phyloP scores from a whole-genome alignment of 345 rosid species.

The Gossypium anomalum region DNA sequence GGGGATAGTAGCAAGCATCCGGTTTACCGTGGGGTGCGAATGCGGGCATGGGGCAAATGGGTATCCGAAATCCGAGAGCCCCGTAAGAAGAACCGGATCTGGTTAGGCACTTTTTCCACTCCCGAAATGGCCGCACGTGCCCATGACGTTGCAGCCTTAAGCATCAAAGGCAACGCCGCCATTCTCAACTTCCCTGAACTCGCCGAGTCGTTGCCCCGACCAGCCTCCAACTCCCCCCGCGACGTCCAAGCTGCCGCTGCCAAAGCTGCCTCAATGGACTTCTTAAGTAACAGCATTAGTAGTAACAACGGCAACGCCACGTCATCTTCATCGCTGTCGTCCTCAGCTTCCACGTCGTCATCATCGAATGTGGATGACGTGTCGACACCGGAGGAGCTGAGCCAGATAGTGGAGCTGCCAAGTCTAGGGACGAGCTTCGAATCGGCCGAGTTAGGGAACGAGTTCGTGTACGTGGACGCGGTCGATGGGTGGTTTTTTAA shows the following conservation, averaged over 20 bases:
- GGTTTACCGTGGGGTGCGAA: constrained; percentile 54
- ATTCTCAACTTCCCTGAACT: constrained; percentile 54
- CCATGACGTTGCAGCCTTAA: constrained; percentile 55
- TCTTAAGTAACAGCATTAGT: not conserved
- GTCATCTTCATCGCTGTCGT: not conserved
- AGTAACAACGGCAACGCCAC: not conserved
- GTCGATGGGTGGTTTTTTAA: constrained; percentile 31
- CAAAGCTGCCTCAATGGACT: constrained; percentile 45
- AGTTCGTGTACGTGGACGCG: constrained; percentile 59
- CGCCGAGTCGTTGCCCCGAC: constrained; percentile 40
- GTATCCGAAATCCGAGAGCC: constrained; percentile 69
- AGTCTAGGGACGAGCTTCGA: constrained; percentile 51
- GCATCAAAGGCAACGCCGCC: constrained; percentile 48
- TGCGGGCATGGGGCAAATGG: constrained; percentile 65
- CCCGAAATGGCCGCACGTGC: constrained; percentile 72
- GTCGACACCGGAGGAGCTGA: constrained; percentile 58
- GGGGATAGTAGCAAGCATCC: constrained; percentile 32
- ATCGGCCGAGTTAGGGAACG: constrained; percentile 38
- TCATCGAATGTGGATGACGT: constrained; percentile 28
- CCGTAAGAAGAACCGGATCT: constrained; percentile 56
- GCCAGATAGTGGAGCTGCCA: constrained; percentile 80
- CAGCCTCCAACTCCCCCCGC: constrained; percentile 37
- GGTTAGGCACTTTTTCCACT: constrained; percentile 60
- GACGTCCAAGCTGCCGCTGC: constrained; percentile 56
- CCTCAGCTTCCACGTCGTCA: constrained; percentile 13